A percentile compares a stretch with the other conserved stretches of the same genome.
Evolutionary conservation across 768 basidiomycete species (phyloP).

Genomic region (Tylopilus sp.): DNA sequence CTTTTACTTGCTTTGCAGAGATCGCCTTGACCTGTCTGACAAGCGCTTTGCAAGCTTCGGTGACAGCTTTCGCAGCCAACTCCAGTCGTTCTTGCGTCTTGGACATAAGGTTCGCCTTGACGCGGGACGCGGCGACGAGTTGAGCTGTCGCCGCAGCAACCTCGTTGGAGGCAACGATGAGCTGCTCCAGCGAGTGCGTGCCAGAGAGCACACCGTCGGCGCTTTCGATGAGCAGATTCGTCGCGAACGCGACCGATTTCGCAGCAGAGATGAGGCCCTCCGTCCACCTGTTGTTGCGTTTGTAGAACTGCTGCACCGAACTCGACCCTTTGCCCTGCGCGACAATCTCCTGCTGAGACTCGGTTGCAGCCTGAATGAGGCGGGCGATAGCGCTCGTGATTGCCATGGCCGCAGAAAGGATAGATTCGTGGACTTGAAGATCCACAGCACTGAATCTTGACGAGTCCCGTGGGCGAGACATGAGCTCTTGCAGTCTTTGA

Average conservation of each 20-base stretch:
- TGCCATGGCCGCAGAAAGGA: constrained; percentile 87
- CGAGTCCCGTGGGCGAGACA: constrained; percentile 85
- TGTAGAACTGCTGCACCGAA: constrained; percentile 96
- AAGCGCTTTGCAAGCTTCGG: constrained; percentile 94
- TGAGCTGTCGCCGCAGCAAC: constrained; percentile 97
- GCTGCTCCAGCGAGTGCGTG: constrained; percentile 95
- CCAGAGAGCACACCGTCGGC: constrained; percentile 97
- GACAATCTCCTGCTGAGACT: constrained; percentile 98
- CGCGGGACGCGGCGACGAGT: constrained; percentile 95
- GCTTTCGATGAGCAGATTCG: constrained; percentile 91
- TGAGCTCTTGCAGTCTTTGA: constrained; percentile 83
- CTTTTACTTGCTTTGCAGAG: constrained; percentile 74
- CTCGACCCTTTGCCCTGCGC: constrained; percentile 92
- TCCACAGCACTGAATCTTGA: constrained; percentile 88
- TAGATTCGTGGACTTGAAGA: constrained; percentile 96
- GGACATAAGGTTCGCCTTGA: constrained; percentile 97
- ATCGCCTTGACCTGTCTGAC: constrained; percentile 96
- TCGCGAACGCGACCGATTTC: constrained; percentile 96
- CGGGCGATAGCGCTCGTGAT: constrained; percentile 95
- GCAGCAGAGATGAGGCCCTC: constrained; percentile 98
- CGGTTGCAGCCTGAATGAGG: constrained; percentile 94
- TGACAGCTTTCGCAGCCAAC: constrained; percentile 94
- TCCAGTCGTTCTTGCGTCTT: constrained; percentile 97
- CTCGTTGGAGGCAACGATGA: constrained; percentile 99
- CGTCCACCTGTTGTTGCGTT: constrained; percentile 99